Evolutionary conservation across 2,329 filamentous ascomycete genomes (phyloP).

Genomic region (Colletotrichum brevisporum): DNA sequence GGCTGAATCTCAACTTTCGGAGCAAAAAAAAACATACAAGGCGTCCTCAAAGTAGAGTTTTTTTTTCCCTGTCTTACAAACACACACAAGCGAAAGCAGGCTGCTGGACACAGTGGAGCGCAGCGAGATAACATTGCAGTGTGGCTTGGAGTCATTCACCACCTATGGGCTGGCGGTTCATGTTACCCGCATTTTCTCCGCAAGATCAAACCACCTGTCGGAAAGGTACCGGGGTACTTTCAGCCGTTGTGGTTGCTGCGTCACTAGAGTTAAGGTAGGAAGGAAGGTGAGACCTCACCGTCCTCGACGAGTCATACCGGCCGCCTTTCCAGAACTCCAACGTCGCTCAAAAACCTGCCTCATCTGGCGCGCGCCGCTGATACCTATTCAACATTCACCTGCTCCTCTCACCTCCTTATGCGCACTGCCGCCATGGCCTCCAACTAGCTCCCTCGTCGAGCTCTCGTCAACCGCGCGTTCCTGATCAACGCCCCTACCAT

Average conservation of each 20-base stretch:
- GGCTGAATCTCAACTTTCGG: too few relatives aligned
- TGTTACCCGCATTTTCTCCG: slow-evolving; percentile 38
- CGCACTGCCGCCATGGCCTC: slow-evolving; percentile 21
- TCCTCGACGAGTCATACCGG: slow-evolving; percentile 21
- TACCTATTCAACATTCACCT: background rate
- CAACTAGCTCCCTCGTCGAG: slow-evolving; percentile 23
- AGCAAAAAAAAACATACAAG: too few relatives aligned
- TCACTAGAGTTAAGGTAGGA: slow-evolving; percentile 19
- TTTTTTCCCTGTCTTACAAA: too few relatives aligned
- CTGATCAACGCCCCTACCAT: slow-evolving; percentile 1
- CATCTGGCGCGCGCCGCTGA: background rate
- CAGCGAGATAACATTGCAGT: too few relatives aligned
- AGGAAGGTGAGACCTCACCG: slow-evolving; percentile 22
- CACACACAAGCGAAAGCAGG: too few relatives aligned
- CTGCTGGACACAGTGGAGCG: too few relatives aligned
- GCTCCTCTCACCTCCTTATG: background rate
- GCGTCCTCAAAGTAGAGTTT: too few relatives aligned
- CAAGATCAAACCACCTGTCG: slow-evolving; percentile 25
- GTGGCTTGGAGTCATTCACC: slow-evolving; percentile 15
- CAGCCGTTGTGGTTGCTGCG: slow-evolving; percentile 22
- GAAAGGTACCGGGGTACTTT: background rate
- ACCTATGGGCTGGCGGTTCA: too few relatives aligned
- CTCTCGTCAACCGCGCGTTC: slow-evolving; percentile 13
- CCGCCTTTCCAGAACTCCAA: slow-evolving; percentile 23
- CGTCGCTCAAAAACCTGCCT: slow-evolving; percentile 15